A percentile compares a stretch with the other conserved stretches of the same genome.
These are phyloP conservation scores for Aspergillus tubingensis DNA, from an alignment of 2,329 filamentous ascomycete genomes.

Conservation along the genomic window DNA sequence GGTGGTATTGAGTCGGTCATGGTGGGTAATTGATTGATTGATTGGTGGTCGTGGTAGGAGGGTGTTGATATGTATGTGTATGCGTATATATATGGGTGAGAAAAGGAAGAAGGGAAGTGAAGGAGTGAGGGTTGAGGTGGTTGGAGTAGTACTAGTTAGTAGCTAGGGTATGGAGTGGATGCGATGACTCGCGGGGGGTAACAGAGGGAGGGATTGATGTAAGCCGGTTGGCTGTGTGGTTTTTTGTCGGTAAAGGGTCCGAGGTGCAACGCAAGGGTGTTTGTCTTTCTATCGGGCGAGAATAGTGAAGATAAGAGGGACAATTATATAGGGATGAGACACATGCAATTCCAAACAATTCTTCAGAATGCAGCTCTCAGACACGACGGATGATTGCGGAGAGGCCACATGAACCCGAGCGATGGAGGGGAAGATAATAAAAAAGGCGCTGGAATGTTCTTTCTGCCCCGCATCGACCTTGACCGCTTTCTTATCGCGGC, in stretches of 20 bases:
- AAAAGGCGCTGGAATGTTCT: conserved; percentile 5
- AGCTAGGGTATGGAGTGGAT: background rate
- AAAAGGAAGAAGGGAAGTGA: background rate
- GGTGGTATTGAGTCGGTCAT: background rate
- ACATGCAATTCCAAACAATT: background rate
- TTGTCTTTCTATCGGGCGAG: no score
- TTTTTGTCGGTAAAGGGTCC: no score
- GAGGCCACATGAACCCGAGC: background rate
- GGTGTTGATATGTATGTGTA: no score
- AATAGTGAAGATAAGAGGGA: background rate
- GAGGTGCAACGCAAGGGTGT: no score
- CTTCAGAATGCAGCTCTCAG: background rate
- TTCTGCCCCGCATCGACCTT: conserved; percentile 4
- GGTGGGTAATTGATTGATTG: background rate
- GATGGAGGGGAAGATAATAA: background rate
- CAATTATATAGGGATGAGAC: background rate
- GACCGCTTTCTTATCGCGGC: conserved; percentile 13
- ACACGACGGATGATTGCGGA: background rate
- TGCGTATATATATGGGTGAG: background rate
- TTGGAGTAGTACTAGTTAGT: background rate
- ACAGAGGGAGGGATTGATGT: no score
- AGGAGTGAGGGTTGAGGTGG: background rate
- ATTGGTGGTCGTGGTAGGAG: background rate
- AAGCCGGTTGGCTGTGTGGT: no score
- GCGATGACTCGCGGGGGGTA: background rate